Base-by-base conservation (phyloP, 345 rosid genomes). In the Populus euphratica region DNA sequence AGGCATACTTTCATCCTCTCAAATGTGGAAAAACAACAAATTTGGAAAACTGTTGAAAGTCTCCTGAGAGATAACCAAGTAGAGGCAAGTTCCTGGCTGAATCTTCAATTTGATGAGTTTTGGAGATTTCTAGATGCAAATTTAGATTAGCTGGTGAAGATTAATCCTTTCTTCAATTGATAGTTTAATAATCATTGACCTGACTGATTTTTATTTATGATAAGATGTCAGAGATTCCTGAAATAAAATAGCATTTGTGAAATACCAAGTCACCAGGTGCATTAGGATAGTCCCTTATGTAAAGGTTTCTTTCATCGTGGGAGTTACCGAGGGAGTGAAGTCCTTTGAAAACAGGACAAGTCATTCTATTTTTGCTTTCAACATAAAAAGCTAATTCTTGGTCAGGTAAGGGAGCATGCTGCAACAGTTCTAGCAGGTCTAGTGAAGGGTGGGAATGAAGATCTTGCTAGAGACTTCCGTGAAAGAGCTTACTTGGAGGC, bases 391-490 rank as follows among this genome's bases (percentile, higher is more conserved):
- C 49, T 64, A 5, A 74, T 76, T 75, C 38, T 78, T 82, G 63
- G 5, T 63, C 83, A 96, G 99, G 96, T 96, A 78, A 92, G 99
- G 75, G 99, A 96, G 90, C 99, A 93, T 84, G 97, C 98, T 39
- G 98, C 98, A 36, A 93, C 97, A 50, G 98, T 96, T 85, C 88
- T 96, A 76, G 99, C 98, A 61, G 98, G 98, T 73, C 82, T 96
- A 77, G 88, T 92, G 96, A 96, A 96, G 86, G 98, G 98, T 61
- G 99, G 93, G 67, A 96, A 93, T 84, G 93, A 89, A 84, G 87
- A 87, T 81, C 87, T 96, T 81, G 94, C 96, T 33, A 86, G 82
- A 80, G 89, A 89, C 67, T 93, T 96, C 86, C 96, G 97, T 63
- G 89, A 90, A 56, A 89, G 94, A 85, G 91, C 96, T 79, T 93